Base-by-base conservation (phyloP, 352 stramenopile genomes). In the Phytopythium aichiense region DNA sequence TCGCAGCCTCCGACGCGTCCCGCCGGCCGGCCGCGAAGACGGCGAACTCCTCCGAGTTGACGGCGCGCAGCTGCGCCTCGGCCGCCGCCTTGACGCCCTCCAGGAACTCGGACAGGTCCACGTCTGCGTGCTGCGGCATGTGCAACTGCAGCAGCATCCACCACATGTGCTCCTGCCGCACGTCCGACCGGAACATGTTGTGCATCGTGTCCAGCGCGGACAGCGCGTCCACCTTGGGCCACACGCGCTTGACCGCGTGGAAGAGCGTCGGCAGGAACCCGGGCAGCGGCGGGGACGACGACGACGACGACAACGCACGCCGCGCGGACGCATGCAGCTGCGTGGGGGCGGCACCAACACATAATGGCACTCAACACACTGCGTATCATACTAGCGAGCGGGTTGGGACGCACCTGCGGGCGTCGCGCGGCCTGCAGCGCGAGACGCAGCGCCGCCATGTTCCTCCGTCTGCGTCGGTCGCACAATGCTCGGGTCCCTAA, bases 31-130 rank as follows among this genome's bases (percentile, higher is more conserved):
- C 67, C 0, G 70, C 64, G 48, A 66, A 81, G 23, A 66, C 28
- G 2, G 62, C 64, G 33, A 81, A 81, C 20, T 77, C 67, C 16
- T 66, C 60, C 25, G 73, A 78, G 50, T 78, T 81, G 15, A 72
- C 70, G 0, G 70, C 65, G 31, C 66, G 67, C 2, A 78, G 64
- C 28, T 81, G 69, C 54, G 38, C 22, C n/a, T 67, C 58, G 6
- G 62, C 50, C 1, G 74, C 72, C 35, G 58, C 63, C 31, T 74
- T 67, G 11, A 62, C 71, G 1, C 74, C 74, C 8, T 74, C 51
- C 6, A 83, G 61, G 58, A 83, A 83, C 51, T 78, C 69, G n/a
- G 55, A 30, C 58, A 80, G 56, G 51, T 83, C 69, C 23, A 83
- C 52, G 28, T 74, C 28, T 7, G 50, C 68, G 12, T 56, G 48